phyloP scores from a whole-genome alignment of 305 asterid species.

The Rubia balearica region DNA sequence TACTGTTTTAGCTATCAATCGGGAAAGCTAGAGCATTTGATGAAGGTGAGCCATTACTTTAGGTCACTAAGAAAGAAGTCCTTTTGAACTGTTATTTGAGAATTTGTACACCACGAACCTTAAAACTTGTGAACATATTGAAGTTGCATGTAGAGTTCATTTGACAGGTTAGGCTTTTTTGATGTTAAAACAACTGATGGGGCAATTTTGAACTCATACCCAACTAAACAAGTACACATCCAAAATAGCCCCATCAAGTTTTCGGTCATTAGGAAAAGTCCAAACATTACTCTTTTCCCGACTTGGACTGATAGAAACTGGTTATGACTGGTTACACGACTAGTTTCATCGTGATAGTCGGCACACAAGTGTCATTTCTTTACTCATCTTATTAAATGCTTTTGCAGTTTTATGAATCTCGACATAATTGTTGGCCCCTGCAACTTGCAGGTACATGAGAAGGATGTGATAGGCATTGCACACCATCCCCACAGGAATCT shows the following conservation, averaged over 20 bases:
- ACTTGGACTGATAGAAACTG: too few relatives aligned
- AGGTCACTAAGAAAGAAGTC: background rate
- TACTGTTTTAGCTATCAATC: conserved; percentile 95
- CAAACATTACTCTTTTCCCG: too few relatives aligned
- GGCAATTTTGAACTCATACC: background rate
- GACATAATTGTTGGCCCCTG: background rate
- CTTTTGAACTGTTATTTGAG: background rate
- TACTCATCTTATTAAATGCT: background rate
- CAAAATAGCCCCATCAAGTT: background rate
- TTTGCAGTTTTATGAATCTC: background rate
- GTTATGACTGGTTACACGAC: too few relatives aligned
- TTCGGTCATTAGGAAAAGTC: background rate
- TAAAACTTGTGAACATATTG: background rate
- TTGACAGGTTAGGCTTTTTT: too few relatives aligned
- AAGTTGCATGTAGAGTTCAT: background rate
- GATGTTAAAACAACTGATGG: background rate
- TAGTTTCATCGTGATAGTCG: background rate
- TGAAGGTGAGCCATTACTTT: conserved; percentile 58
- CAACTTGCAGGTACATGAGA: conserved; percentile 74
- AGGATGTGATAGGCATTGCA: conserved; percentile 90
- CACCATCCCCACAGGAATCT: conserved; percentile 96
- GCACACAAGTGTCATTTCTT: background rate
- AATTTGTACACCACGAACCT: background rate
- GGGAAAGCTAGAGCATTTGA: conserved; percentile 92
- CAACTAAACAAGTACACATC: too few relatives aligned